phyloP scores from a whole-genome alignment of 140 eudicot genomes.

The Cichorium intybus region DNA sequence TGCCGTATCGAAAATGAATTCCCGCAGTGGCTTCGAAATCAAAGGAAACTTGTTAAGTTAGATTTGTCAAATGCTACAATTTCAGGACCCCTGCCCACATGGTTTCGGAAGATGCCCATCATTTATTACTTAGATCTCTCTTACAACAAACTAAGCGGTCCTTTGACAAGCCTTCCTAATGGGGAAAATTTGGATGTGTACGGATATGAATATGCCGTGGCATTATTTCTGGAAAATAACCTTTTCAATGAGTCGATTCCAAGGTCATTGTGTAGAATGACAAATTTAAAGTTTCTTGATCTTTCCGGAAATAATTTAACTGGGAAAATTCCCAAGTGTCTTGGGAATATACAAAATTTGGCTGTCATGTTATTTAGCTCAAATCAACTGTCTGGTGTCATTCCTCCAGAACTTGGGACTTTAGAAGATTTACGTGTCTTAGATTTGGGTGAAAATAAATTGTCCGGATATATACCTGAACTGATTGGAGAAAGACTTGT shows the following conservation, averaged over 20 bases:
- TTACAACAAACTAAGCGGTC: no score
- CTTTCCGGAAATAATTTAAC: no score
- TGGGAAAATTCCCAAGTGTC: background rate
- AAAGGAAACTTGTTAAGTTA: background rate
- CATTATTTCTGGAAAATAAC: background rate
- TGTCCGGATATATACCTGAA: slow-evolving; percentile 23
- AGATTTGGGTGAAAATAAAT: slow-evolving; percentile 29
- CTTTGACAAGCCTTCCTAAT: slow-evolving; percentile 8
- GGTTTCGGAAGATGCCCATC: no score
- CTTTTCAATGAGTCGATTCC: slow-evolving; percentile 10
- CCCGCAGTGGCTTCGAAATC: slow-evolving; percentile 23
- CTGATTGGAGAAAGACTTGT: slow-evolving; percentile 15
- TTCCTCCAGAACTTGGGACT: slow-evolving; percentile 21
- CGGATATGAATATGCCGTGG: background rate
- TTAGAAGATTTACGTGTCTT: slow-evolving; percentile 6
- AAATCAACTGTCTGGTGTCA: slow-evolving; percentile 4
- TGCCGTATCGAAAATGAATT: background rate
- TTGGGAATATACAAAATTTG: background rate
- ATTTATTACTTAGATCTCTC: no score
- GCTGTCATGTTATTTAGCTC: background rate
- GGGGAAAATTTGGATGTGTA: background rate
- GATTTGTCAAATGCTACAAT: slow-evolving; percentile 4
- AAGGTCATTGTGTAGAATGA: no score
- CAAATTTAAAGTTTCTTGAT: no score
- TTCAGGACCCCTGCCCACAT: no score